Evolutionary conservation across 768 basidiomycete genomes (phyloP).

Genomic region (Trametes maxima): DNA sequence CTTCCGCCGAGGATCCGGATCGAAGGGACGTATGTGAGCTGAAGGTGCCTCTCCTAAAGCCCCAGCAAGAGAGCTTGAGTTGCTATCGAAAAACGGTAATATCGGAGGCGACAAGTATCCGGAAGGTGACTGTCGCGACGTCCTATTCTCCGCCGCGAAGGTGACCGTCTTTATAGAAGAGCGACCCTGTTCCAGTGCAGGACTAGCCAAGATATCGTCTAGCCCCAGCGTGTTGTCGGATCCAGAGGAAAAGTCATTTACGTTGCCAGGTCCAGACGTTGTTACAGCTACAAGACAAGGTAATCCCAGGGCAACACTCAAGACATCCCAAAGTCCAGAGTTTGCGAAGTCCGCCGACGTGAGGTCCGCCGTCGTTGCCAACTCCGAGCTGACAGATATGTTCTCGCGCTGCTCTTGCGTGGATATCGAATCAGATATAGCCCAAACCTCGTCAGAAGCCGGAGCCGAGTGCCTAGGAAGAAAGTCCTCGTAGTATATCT

Average conservation of each 20-base stretch:
- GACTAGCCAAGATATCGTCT: constrained; percentile 28
- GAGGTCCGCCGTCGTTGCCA: too few relatives aligned
- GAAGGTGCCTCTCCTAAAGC: constrained; percentile 8
- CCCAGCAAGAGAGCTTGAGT: constrained; percentile 21
- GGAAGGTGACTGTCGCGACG: background rate
- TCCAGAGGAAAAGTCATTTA: background rate
- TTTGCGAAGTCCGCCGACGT: too few relatives aligned
- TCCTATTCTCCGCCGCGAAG: background rate
- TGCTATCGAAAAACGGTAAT: constrained; percentile 4
- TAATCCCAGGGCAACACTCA: constrained; percentile 3
- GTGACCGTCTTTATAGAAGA: constrained; percentile 1
- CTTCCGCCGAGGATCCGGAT: background rate
- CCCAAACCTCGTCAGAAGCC: background rate
- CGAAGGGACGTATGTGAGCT: background rate
- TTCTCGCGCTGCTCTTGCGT: too few relatives aligned
- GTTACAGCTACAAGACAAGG: background rate
- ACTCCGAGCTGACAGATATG: too few relatives aligned
- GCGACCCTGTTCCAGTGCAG: constrained; percentile 3
- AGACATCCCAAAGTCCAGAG: background rate
- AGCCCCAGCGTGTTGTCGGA: constrained; percentile 20
- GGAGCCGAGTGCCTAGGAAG: background rate
- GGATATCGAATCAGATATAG: too few relatives aligned
- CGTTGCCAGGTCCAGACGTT: background rate
- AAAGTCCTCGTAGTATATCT: constrained; percentile 50
- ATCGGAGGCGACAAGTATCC: background rate